Evolutionary conservation across 1,139 yeast species (phyloP), one percentile per base, ranked within the genome.

Genomic region (Taphrina flavorubra): DNA sequence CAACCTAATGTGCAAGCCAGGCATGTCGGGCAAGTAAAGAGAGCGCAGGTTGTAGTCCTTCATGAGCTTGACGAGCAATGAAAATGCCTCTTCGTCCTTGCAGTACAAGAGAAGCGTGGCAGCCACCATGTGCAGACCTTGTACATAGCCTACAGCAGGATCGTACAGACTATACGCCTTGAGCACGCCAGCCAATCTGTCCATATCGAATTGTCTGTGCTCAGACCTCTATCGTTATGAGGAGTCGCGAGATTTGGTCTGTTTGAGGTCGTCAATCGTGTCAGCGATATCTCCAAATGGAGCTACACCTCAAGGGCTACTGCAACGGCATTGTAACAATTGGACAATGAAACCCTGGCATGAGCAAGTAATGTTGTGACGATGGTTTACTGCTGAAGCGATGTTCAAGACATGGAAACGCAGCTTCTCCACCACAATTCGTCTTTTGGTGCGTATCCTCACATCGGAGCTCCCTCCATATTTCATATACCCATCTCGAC

Each of bases 81-180:
- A 87, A 78, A 94, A 92, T 7, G 97, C 87, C 76, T 94, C 98
- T 42, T 88, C 82, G 74, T 92, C 97, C 51, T 74, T 84, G 44
- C 42, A 34, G 74, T 90, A 90, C 81, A 92, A 83, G 66, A 92
- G 81, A 68, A 94, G 79, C 0, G 98, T 98, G 8, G 91, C 92
- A 0, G 91, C 85, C 58, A 94, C 85, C 75, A 94, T 92, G 1
- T 95, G 96, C 97, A 94, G 91, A 6, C 99, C 98, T 78, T 94
- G 98, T 0, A 97, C 94, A 76, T 94, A 94, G 0, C 99, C 99
- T 51, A 94, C 97, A 69, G 92, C 97, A 0, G 90, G 87, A 76
- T 94, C 98, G 77, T 86, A 89, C 65, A 91, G 79, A 25, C 95
- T 87, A 78, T 92, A 94, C 0, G 92, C 92, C 76, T 89, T 90